A percentile compares a stretch with the other conserved stretches of the same genome.
Conservation (phyloP, 2,329 filamentous ascomycete genomes). For the Colletotrichum tamarilloi region DNA sequence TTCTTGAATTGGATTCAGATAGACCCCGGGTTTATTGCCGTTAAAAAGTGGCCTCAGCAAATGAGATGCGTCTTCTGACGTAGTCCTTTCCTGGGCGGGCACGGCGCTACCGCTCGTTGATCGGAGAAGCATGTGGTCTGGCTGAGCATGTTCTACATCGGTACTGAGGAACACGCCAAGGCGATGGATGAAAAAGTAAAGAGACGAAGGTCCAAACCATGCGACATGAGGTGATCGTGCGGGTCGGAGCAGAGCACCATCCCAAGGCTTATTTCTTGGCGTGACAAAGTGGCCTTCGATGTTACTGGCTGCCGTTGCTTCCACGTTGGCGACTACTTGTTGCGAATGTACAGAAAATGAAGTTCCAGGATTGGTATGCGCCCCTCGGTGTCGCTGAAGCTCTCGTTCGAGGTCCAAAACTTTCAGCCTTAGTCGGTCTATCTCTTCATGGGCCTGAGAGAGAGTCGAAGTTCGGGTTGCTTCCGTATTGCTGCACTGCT, state of each 20-base stretch:
- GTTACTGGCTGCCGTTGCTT: conserved; percentile 3
- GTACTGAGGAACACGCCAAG: conserved; percentile 50
- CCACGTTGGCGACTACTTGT: conserved; percentile 10
- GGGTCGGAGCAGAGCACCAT: conserved; percentile 48
- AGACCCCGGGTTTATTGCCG: conserved; percentile 6
- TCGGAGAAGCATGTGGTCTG: conserved; percentile 38
- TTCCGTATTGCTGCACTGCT: conserved; percentile 47
- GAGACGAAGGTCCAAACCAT: conserved; percentile 55
- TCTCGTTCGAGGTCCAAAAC: conserved; percentile 44
- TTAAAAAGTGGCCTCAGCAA: conserved; percentile 36
- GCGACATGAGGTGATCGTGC: conserved; percentile 47
- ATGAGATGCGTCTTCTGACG: conserved; percentile 6
- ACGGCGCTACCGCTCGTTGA: background rate
- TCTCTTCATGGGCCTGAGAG: conserved; percentile 46
- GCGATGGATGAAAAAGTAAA: conserved; percentile 54
- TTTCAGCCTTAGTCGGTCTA: conserved; percentile 48
- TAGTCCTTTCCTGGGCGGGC: background rate
- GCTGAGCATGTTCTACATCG: conserved; percentile 45
- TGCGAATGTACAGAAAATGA: background rate
- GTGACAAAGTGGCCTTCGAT: background rate
- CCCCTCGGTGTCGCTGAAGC: conserved; percentile 35
- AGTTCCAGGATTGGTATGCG: background rate
- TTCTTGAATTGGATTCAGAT: conserved; percentile 54
- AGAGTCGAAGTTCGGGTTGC: conserved; percentile 45
- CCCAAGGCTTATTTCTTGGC: conserved; percentile 43